Evolutionary conservation across 2,329 filamentous ascomycete genomes (phyloP).

Genomic region (Paecilomyces variotii): DNA sequence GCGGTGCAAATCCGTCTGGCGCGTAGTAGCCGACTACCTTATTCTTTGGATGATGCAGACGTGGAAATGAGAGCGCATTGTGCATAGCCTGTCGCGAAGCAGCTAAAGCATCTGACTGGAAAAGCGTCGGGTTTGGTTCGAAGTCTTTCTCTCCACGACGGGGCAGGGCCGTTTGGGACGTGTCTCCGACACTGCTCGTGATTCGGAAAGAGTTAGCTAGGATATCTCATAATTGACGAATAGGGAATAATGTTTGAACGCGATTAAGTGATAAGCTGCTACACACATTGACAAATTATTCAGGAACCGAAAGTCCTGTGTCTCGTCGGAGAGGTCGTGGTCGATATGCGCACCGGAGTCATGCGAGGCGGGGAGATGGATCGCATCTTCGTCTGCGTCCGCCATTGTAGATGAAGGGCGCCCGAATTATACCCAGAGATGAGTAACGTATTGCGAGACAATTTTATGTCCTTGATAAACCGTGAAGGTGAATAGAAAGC

Average conservation of each 20-base stretch:
- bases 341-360: slow-evolving; percentile 37
- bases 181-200: slow-evolving; percentile 22
- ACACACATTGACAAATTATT: slow-evolving; percentile 45
- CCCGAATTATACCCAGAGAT: background rate
- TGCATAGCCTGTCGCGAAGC: slow-evolving; percentile 83
- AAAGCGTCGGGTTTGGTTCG: slow-evolving; percentile 78
- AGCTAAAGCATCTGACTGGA: slow-evolving; percentile 70
- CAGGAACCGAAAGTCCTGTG: slow-evolving; percentile 78
- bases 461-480: background rate
- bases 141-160: slow-evolving; percentile 97
- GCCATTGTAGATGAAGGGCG: slow-evolving; percentile 23
- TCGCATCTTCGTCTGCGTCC: slow-evolving; percentile 36
- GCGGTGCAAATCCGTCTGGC: slow-evolving; percentile 42
- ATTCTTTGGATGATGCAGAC: slow-evolving; percentile 62
- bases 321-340: slow-evolving; percentile 65
- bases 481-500: background rate
- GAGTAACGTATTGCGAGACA: background rate
- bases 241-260: background rate
- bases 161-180: slow-evolving; percentile 49
- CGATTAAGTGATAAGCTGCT: background rate
- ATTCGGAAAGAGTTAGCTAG: background rate
- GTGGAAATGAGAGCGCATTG: slow-evolving; percentile 69
- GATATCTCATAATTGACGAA: slow-evolving; percentile 25
- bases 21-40: slow-evolving; percentile 67
- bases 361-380: slow-evolving; percentile 21